A percentile compares a stretch with the other conserved stretches of the same genome.
phyloP scores from a whole-genome alignment of 2,329 filamentous ascomycete genomes.

The Didymella exigua region DNA sequence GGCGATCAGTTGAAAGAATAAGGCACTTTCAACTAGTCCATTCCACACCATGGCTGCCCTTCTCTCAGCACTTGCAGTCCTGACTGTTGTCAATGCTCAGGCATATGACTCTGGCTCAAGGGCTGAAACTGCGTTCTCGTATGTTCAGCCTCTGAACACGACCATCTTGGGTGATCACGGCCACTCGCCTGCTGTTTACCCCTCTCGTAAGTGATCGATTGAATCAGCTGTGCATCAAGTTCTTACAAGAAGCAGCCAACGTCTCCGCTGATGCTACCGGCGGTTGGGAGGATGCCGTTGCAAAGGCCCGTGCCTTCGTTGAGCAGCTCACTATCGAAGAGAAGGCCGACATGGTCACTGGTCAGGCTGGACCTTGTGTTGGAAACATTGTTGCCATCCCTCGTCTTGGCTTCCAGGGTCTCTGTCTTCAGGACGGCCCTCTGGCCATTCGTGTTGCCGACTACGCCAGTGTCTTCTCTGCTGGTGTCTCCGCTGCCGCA shows the following conservation, averaged over 20 bases:
- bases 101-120: conserved; percentile 25
- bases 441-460: conserved; percentile 44
- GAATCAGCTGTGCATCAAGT: not conserved
- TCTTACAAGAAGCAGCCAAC: conserved; percentile 50
- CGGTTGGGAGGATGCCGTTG: conserved; percentile 42
- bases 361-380: conserved; percentile 61
- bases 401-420: conserved; percentile 47
- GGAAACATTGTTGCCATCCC: conserved; percentile 51
- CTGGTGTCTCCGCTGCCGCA: conserved; percentile 45
- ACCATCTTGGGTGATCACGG: conserved; percentile 39
- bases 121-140: conserved; percentile 33
- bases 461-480: conserved; percentile 49
- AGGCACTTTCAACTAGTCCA: conserved; percentile 22
- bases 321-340: conserved; percentile 40
- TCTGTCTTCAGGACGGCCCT: conserved; percentile 51
- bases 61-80: conserved; percentile 32
- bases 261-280: conserved; percentile 35
- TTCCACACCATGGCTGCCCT: conserved; percentile 34
- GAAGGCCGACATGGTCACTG: conserved; percentile 45
- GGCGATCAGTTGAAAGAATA: conserved; percentile 6
- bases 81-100: conserved; percentile 34
- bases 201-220: conserved; percentile 31
- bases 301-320: conserved; percentile 41
- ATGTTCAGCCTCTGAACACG: conserved; percentile 39
- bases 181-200: conserved; percentile 36